phyloP scores from a whole-genome alignment of 371 early-diverging fungal species.

The Lichtheimia corymbifera region DNA sequence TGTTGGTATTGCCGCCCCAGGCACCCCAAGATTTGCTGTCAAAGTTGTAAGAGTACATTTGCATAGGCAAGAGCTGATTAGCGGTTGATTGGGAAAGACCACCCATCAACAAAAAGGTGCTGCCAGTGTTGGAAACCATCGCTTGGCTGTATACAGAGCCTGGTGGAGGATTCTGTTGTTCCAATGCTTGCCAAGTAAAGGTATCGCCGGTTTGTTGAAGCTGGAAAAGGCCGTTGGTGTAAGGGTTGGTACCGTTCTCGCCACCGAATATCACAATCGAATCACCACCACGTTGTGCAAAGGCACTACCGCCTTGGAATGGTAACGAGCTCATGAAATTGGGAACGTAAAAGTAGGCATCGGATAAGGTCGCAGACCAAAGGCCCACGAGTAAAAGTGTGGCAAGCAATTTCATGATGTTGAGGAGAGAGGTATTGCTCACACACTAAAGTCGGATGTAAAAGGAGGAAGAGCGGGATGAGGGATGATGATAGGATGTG shows the following conservation, averaged over 20 bases:
- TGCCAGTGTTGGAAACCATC: conserved; percentile 20
- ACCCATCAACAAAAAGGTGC: conserved; percentile 22
- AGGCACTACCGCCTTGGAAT: conserved; percentile 36
- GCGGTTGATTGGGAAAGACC: conserved; percentile 12
- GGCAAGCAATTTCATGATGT: conserved; percentile 1
- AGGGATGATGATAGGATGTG: background rate
- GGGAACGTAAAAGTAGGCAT: conserved; percentile 32
- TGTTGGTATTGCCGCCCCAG: conserved; percentile 2
- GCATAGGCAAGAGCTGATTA: conserved; percentile 17
- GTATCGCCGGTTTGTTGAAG: conserved; percentile 19
- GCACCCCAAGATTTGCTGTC: conserved; percentile 18
- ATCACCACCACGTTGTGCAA: conserved; percentile 17
- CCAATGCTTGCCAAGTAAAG: conserved; percentile 23
- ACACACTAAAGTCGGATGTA: background rate
- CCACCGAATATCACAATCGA: conserved; percentile 35
- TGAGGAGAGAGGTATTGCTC: background rate
- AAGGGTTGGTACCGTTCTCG: conserved; percentile 26
- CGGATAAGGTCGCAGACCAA: conserved; percentile 8
- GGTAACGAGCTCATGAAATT: conserved; percentile 27
- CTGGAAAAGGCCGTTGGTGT: conserved; percentile 27
- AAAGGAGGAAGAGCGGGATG: conserved; percentile 8
- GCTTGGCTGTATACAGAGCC: conserved; percentile 26
- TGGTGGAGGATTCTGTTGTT: conserved; percentile 23
- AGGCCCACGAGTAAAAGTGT: background rate
- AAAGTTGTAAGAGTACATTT: conserved; percentile 24